Evolutionary conservation across 208 protist species (phyloP).

Genomic region (Herpetomonas tarakana): DNA sequence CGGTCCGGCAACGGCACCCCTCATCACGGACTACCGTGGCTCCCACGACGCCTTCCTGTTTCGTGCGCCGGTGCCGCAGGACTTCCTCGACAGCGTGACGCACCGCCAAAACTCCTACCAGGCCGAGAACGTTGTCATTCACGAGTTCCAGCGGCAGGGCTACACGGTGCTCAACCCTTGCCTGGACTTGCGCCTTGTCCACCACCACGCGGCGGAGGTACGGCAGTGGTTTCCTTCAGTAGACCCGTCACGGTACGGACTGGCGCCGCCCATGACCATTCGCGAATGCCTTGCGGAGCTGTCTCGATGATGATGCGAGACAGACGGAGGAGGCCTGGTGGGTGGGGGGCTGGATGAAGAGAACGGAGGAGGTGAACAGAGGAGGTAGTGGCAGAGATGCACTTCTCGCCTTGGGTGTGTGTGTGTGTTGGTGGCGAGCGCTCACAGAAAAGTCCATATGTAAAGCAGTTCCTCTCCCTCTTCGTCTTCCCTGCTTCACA

Average conservation of each 20-base stretch:
- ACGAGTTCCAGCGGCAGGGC: constrained; percentile 60
- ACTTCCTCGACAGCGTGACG: constrained; percentile 36
- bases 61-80: constrained; percentile 35
- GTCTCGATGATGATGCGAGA: too few relatives aligned
- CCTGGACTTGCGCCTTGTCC: constrained; percentile 53
- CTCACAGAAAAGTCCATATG: too few relatives aligned
- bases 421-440: too few relatives aligned
- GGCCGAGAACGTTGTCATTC: constrained; percentile 84
- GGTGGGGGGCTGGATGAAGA: too few relatives aligned
- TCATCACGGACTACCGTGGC: constrained; percentile 78
- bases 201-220: constrained; percentile 69
- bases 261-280: constrained; percentile 29
- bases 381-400: too few relatives aligned
- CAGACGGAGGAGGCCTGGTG: constrained; percentile 2
- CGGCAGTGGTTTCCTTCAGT: constrained; percentile 85
- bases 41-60: constrained; percentile 88
- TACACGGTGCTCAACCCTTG: constrained; percentile 74
- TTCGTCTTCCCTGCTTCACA: too few relatives aligned
- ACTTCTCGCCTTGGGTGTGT: too few relatives aligned
- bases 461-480: too few relatives aligned
- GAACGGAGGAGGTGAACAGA: too few relatives aligned
- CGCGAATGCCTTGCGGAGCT: constrained; percentile 41
- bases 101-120: constrained; percentile 88
- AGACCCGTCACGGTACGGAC: constrained; percentile 62
- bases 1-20: constrained; percentile 30